A percentile compares a stretch with the other conserved stretches of the same genome.
Evolutionary conservation across 768 basidiomycete species (phyloP).

Genomic region (Rhodocollybia butyracea): DNA sequence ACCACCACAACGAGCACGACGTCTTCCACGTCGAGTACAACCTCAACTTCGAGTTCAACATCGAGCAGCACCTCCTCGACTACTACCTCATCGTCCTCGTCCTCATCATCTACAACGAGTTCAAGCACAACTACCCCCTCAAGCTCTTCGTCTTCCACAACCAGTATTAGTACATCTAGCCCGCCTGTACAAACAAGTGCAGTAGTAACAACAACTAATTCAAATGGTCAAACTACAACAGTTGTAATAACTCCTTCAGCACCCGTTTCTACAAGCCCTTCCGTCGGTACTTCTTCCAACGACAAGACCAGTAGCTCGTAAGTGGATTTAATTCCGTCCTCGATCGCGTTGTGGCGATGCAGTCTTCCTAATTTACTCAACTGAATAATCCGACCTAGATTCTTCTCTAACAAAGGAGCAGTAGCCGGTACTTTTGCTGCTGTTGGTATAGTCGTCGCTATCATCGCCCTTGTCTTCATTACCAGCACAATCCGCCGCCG

Average conservation of each 20-base stretch:
- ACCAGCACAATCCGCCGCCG: constrained; percentile 59
- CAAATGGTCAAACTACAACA: not conserved
- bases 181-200: too few relatives aligned
- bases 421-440: constrained; percentile 71
- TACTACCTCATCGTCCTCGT: not conserved
- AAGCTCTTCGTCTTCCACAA: not conserved
- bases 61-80: not conserved
- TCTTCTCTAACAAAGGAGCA: constrained; percentile 70
- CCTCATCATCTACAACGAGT: not conserved
- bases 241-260: not conserved
- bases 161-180: not conserved
- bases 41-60: not conserved
- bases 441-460: constrained; percentile 59
- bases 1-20: not conserved
- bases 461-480: constrained; percentile 44
- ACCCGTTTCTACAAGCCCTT: not conserved
- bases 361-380: not conserved
- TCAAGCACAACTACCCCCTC: not conserved
- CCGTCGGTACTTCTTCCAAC: not conserved
- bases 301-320: not conserved
- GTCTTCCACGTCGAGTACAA: not conserved
- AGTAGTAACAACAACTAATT: not conserved
- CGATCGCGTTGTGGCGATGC: not conserved
- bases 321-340: not conserved
- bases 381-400: constrained; percentile 33